A percentile compares a stretch with the other conserved stretches of the same genome.
These are phyloP conservation scores for Trametes maxima DNA, from an alignment of 768 basidiomycete genomes.

Conservation along the genomic window DNA sequence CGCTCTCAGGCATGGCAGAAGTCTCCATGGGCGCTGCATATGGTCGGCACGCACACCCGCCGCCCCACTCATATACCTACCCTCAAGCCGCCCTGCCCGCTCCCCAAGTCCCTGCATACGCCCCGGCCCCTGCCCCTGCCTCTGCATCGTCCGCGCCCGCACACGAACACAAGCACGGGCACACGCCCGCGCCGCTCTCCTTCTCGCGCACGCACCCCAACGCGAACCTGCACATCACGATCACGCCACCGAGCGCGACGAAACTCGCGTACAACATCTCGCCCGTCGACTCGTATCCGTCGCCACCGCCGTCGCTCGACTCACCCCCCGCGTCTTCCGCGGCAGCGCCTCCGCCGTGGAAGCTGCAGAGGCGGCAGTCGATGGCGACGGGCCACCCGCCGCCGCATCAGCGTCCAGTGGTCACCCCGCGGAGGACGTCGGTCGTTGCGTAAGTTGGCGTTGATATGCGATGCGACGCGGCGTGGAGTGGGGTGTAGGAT, in stretches of 20 bases:
- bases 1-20: constrained; percentile 16
- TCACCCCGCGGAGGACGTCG: constrained; percentile 10
- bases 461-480: not conserved
- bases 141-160: constrained; percentile 1
- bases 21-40: constrained; percentile 24
- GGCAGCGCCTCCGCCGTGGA: constrained; percentile 1
- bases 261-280: constrained; percentile 19
- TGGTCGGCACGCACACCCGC: constrained; percentile 24
- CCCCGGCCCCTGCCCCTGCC: constrained; percentile 10
- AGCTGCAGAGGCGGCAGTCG: constrained; percentile 6
- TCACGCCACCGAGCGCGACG: constrained; percentile 25
- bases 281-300: constrained; percentile 40
- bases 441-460: constrained; percentile 8
- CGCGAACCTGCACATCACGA: constrained; percentile 36
- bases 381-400: constrained; percentile 25
- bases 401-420: constrained; percentile 16
- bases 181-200: constrained; percentile 22
- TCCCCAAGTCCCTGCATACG: not conserved
- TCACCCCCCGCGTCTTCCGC: constrained; percentile 35
- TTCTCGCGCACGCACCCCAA: constrained; percentile 31
- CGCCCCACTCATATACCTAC: not conserved
- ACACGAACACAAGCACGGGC: not conserved
- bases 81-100: constrained; percentile 1
- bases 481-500: not conserved
- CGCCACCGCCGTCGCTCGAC: constrained; percentile 43